Evolutionary conservation across 2,329 filamentous ascomycete genomes (phyloP).

Genomic region (Sphaceloma murrayae): DNA sequence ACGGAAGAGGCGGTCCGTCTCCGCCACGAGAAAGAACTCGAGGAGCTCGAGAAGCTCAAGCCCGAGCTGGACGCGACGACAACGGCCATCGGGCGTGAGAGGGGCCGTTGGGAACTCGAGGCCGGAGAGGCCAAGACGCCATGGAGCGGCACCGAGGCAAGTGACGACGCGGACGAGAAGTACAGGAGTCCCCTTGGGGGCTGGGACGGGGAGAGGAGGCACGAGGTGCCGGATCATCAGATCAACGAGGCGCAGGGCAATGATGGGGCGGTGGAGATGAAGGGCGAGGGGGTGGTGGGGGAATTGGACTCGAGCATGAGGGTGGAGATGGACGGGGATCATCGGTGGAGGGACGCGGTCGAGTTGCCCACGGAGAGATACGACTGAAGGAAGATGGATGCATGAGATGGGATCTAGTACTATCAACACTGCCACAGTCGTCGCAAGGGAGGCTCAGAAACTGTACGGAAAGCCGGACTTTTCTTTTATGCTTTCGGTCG

Average conservation of each 20-base stretch:
- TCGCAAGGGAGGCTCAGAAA: too few species aligned
- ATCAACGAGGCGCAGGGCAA: conserved; percentile 8
- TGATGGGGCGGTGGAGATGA: conserved; percentile 12
- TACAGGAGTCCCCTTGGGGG: neutral
- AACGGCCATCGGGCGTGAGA: neutral
- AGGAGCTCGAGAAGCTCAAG: conserved; percentile 5
- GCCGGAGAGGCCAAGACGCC: conserved; percentile 8
- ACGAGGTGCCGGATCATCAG: conserved; percentile 10
- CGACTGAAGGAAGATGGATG: too few species aligned
- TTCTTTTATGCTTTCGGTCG: too few species aligned
- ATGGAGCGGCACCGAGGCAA: conserved; percentile 57
- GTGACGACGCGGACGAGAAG: conserved; percentile 65
- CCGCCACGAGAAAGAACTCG: neutral
- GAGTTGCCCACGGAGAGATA: conserved; percentile 10
- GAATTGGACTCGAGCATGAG: conserved; percentile 3
- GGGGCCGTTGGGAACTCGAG: conserved; percentile 4
- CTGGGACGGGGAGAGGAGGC: conserved; percentile 4
- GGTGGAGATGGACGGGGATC: conserved; percentile 8
- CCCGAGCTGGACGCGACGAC: conserved; percentile 8
- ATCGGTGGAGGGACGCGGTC: conserved; percentile 2
- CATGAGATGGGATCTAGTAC: too few species aligned
- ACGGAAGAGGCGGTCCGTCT: conserved; percentile 2
- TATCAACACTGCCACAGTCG: too few species aligned
- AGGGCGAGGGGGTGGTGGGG: conserved; percentile 4
- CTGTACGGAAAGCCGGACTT: too few species aligned